Base-by-base conservation (phyloP, 202 grass and related monocot genomes). In the Setaria italica region DNA sequence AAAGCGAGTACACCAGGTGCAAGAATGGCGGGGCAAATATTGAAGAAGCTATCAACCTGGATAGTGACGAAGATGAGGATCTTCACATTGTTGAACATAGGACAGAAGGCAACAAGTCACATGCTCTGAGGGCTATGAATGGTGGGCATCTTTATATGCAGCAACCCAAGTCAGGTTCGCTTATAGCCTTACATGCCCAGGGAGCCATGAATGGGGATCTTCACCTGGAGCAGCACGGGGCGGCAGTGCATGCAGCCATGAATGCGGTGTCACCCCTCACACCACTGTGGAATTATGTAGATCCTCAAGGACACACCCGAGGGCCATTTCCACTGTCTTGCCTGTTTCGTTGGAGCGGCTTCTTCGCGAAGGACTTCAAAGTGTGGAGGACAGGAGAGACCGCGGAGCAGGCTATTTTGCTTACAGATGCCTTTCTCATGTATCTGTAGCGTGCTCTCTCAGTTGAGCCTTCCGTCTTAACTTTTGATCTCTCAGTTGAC, bases 241-340 rank as follows among this genome's bases (percentile, higher is more conserved):
- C 49, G 55, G 15, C 8, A 47, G 54, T 21, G 21, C 13, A 0
- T 62, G 75, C 56, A 53, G 7, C 19, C 20, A 13, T 2, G 30
- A 39, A 80, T 30, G 69, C 41, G 43, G 39, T 19, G 19, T 21
- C 50, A 70, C 49, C 14, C 54, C 4, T 0, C 11, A 7, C 21
- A 57, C 42, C 15, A 45, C n/a, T 74, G 59, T 98, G 91, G 96
- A 21, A 89, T 62, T 98, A 98, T 53, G 1, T 33, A 21, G 96
- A 95, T 72, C 90, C 86, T 39, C 34, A 46, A 51, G 93, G 86
- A 34, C 9, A 43, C 9, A 25, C 59, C 4, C 91, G 41, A 33
- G 96, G 96, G 3, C 90, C 96, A 66, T 94, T 88, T 87, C 1
- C 83, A 41, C 83, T 95, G 89, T 0, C 0, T 6, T 21, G 14